phyloP scores from a whole-genome alignment of 352 stramenopile species.

The Phytopythium vexans region DNA sequence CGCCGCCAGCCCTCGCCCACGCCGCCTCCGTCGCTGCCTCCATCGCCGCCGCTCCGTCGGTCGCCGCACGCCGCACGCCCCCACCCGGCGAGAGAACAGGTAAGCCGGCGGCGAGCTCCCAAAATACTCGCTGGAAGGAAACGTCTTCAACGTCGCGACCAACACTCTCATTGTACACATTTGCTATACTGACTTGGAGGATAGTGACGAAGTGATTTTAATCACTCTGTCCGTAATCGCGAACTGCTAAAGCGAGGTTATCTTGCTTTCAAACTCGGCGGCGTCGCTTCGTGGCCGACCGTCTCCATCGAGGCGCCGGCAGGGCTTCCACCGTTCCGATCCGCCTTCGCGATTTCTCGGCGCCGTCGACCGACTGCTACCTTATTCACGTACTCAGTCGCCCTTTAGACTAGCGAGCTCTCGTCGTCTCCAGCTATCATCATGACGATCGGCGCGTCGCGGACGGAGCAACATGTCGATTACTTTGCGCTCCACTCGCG shows the following conservation, averaged over 20 bases:
- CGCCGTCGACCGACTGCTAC: no score
- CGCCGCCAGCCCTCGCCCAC: neutral
- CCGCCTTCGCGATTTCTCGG: no score
- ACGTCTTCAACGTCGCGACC: slow-evolving; percentile 30
- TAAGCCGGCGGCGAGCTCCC: neutral
- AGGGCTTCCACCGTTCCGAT: no score
- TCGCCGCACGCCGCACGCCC: neutral
- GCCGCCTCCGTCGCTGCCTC: neutral
- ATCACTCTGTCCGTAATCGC: no score
- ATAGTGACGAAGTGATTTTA: neutral
- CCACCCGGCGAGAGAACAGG: neutral
- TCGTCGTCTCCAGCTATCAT: neutral
- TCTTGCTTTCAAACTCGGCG: no score
- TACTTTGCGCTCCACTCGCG: slow-evolving; percentile 77
- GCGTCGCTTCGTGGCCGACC: no score
- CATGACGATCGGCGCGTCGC: slow-evolving; percentile 31
- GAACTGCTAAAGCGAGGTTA: no score
- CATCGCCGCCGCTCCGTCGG: neutral
- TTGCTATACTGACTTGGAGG: no score
- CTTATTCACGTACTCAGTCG: no score
- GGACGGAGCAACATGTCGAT: slow-evolving; percentile 35
- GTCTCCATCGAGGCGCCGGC: no score
- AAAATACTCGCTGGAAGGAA: slow-evolving; percentile 8
- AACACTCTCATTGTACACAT: slow-evolving; percentile 15
- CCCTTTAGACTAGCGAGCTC: neutral